A percentile compares a stretch with the other conserved stretches of the same genome.
Evolutionary conservation across 108 stramenopile species (phyloP).

Genomic region (Pseudonitzschia multiseries): DNA sequence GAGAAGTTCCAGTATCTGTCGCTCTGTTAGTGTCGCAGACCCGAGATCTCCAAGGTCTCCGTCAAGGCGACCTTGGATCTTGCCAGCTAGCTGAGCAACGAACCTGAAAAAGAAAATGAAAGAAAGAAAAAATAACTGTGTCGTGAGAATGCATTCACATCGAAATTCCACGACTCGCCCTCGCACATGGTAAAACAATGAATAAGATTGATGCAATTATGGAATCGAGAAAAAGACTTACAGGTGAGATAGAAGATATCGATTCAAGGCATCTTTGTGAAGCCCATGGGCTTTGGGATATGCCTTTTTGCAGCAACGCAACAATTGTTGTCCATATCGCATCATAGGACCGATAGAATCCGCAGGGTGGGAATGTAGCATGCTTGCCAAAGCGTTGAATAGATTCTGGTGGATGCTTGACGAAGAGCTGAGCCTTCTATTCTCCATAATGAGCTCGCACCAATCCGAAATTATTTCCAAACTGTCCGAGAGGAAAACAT

Average conservation of each 20-base stretch:
- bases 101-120: conserved; percentile 20
- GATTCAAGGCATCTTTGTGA: conserved; percentile 52
- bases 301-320: conserved; percentile 48
- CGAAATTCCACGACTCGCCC: background rate
- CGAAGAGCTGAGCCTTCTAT: conserved; percentile 17
- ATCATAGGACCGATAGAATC: conserved; percentile 34
- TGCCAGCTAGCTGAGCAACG: conserved; percentile 43
- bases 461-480: conserved; percentile 53
- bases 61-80: conserved; percentile 39
- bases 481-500: conserved; percentile 42
- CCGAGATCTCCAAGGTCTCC: conserved; percentile 65
- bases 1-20: conserved; percentile 29
- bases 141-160: conserved; percentile 2
- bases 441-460: conserved; percentile 39
- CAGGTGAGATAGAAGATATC: conserved; percentile 61
- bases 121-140: conserved; percentile 4
- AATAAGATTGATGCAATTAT: background rate
- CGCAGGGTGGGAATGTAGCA: conserved; percentile 34
- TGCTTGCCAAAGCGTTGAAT: conserved; percentile 28
- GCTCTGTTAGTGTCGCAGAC: conserved; percentile 38
- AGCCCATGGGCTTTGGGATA: conserved; percentile 31
- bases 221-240: conserved; percentile 18
- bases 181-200: background rate
- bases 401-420: conserved; percentile 19
- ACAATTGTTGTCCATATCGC: conserved; percentile 32